A percentile compares a stretch with the other conserved stretches of the same genome.
phyloP scores from a whole-genome alignment of 805 yeast species.

The Hanseniaspora opuntiae region DNA sequence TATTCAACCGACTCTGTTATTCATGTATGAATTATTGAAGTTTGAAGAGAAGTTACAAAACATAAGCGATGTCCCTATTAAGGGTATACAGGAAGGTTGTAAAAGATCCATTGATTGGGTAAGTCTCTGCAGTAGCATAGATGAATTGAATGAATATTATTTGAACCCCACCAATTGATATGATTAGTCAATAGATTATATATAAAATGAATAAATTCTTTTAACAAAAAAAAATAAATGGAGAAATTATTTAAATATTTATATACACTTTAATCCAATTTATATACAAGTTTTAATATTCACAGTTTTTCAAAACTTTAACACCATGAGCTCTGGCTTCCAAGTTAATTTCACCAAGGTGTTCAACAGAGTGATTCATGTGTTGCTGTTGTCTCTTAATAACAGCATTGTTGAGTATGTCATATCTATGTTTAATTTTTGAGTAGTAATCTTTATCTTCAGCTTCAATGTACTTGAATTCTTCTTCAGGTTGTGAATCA shows the following conservation, averaged over 20 bases:
- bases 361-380: neutral
- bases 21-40: slow-evolving; percentile 79
- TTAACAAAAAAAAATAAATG: neutral
- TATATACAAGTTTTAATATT: slow-evolving; percentile 8
- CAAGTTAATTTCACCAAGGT: slow-evolving; percentile 2
- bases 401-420: neutral
- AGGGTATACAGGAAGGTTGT: slow-evolving; percentile 17
- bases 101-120: slow-evolving; percentile 75
- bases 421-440: neutral
- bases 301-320: neutral
- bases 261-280: neutral
- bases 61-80: slow-evolving; percentile 5
- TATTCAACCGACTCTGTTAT: slow-evolving; percentile 82
- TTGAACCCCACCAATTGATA: neutral
- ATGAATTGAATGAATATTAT: slow-evolving; percentile 58
- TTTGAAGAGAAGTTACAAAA: slow-evolving; percentile 25
- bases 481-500: neutral
- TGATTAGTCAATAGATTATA: neutral
- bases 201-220: neutral
- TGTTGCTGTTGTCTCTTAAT: neutral
- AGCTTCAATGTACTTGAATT: neutral
- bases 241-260: neutral
- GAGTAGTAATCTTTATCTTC: slow-evolving; percentile 15
- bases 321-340: neutral
- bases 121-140: slow-evolving; percentile 69